Conservation (phyloP, 129 eudicot genomes). For the Oenanthe sinensis region DNA sequence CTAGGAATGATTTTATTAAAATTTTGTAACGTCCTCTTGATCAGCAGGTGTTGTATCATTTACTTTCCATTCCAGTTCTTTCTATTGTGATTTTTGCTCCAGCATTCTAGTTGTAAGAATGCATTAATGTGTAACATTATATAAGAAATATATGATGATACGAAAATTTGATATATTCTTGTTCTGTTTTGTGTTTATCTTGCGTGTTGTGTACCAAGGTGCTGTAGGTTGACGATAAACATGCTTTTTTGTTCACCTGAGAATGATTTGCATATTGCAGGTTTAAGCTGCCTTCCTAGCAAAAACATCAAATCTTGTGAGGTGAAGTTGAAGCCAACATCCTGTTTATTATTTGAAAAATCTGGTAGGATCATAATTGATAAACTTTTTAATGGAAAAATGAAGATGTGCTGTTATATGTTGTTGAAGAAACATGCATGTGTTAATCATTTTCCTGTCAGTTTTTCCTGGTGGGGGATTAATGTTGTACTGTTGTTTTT, state of each 20-base stretch:
- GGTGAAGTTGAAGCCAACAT: not conserved
- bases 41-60: slow-evolving; percentile 4
- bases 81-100: not conserved
- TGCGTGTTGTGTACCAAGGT: not conserved
- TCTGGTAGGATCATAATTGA: too few species aligned
- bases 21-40: not conserved
- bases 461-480: not conserved
- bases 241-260: not conserved
- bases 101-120: slow-evolving; percentile 1
- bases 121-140: not conserved
- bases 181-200: not conserved
- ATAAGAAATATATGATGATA: not conserved
- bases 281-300: not conserved
- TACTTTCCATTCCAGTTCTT: not conserved
- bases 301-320: too few species aligned
- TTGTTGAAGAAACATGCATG: not conserved
- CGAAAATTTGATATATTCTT: not conserved
- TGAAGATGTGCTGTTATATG: too few species aligned
- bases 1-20: not conserved
- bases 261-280: not conserved
- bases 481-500: too few species aligned
- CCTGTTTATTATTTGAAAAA: not conserved
- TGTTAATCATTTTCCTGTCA: not conserved
- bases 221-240: not conserved
- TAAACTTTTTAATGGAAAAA: too few species aligned